Percentiles rank a stretch among this genome's conserved stretches.
These are phyloP conservation scores for Corchorus capsularis DNA, from an alignment of 345 rosid genomes.

Conservation along the genomic window DNA sequence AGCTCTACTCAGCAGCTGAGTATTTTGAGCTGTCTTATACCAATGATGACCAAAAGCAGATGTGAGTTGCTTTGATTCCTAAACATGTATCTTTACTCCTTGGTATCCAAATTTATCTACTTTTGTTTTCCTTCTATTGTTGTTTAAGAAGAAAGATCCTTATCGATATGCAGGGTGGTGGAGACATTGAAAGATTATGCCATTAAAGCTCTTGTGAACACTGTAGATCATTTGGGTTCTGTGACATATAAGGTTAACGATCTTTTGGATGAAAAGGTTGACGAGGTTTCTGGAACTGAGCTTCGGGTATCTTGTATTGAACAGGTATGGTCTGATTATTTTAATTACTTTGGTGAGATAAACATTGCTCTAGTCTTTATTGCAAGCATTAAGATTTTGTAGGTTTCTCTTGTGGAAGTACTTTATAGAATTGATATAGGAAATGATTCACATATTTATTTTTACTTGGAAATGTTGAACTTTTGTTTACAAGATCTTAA, in stretches of 20 bases:
- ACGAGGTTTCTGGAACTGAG: slow-evolving; percentile 76
- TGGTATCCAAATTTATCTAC: neutral
- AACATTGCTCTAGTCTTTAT: neutral
- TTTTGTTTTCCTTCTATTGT: neutral
- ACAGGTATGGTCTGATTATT: slow-evolving; percentile 54
- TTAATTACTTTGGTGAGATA: neutral
- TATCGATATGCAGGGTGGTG: slow-evolving; percentile 59
- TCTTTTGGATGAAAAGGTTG: slow-evolving; percentile 82
- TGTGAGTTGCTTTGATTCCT: slow-evolving; percentile 47
- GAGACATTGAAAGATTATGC: slow-evolving; percentile 95
- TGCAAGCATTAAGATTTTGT: neutral
- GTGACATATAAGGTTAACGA: slow-evolving; percentile 86
- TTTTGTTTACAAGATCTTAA: neutral
- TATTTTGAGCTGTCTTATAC: slow-evolving; percentile 86
- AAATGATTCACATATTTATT: neutral
- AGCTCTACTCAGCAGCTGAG: slow-evolving; percentile 92
- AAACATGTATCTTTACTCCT: neutral
- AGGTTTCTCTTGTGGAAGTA: neutral
- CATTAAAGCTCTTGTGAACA: slow-evolving; percentile 85
- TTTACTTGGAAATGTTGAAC: neutral
- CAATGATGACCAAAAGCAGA: slow-evolving; percentile 77
- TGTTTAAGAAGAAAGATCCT: slow-evolving; percentile 14
- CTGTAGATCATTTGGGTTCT: slow-evolving; percentile 95
- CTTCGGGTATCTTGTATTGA: slow-evolving; percentile 80
- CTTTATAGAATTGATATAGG: neutral